Percentiles rank a stretch among this genome's conserved stretches.
Conservation (phyloP, 1,139 yeast species). For the Debaryomycetaceae sp. region DNA sequence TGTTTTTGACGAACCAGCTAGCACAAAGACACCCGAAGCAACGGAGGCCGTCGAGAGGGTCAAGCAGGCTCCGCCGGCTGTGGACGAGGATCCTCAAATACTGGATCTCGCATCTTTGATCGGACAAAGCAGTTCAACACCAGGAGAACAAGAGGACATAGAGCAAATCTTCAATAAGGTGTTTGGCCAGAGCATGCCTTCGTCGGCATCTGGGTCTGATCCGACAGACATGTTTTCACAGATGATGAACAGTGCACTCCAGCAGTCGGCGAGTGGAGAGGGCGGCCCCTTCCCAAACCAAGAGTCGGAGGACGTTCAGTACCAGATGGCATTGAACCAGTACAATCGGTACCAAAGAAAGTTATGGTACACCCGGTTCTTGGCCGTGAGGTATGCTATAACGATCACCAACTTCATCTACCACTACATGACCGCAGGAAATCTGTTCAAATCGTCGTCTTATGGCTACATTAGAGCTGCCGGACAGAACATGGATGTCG, state of each 20-base stretch:
- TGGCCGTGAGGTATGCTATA: constrained; percentile 25
- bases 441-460: constrained; percentile 29
- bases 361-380: constrained; percentile 29
- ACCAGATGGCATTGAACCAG: constrained; percentile 26
- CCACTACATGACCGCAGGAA: constrained; percentile 22
- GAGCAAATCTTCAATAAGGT: constrained; percentile 36
- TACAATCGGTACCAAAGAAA: constrained; percentile 34
- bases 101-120: constrained; percentile 23
- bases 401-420: constrained; percentile 32
- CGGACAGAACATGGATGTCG: constrained; percentile 11
- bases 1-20: constrained; percentile 27
- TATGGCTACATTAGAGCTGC: constrained; percentile 25
- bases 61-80: constrained; percentile 5
- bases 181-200: constrained; percentile 10
- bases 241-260: constrained; percentile 24
- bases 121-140: constrained; percentile 4
- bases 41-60: not conserved
- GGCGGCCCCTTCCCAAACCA: not conserved
- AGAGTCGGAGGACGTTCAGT: constrained; percentile 21
- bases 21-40: constrained; percentile 6
- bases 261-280: constrained; percentile 2
- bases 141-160: constrained; percentile 9
- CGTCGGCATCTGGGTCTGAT: constrained; percentile 6
- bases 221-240: constrained; percentile 18
- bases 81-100: constrained; percentile 33